phyloP scores from a whole-genome alignment of 768 basidiomycete genomes.

The Boletus edulis region DNA sequence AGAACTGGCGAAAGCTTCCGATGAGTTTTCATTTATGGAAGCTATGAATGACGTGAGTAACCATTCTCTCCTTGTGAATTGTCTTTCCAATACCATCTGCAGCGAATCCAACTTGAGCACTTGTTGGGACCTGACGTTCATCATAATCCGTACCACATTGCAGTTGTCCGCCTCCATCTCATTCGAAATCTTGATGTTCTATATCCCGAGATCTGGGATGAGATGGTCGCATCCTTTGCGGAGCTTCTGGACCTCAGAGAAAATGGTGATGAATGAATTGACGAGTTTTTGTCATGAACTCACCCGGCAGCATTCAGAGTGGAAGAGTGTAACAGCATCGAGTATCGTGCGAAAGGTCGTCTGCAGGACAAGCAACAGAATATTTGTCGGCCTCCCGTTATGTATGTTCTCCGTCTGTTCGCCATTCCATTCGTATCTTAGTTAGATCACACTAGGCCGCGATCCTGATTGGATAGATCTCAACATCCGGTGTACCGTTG shows the following conservation, averaged over 20 bases:
- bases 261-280: neutral
- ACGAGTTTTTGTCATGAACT: neutral
- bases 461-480: conserved; percentile 35
- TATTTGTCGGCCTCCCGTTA: conserved; percentile 29
- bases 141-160: conserved; percentile 31
- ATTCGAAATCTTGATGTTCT: conserved; percentile 37
- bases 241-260: conserved; percentile 32
- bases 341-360: neutral
- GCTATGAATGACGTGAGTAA: conserved; percentile 32
- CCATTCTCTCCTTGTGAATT: neutral
- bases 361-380: neutral
- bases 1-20: conserved; percentile 6
- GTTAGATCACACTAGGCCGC: conserved; percentile 30
- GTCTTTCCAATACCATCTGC: neutral
- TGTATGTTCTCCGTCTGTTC: conserved; percentile 8
- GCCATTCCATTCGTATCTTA: neutral
- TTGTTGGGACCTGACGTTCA: conserved; percentile 35
- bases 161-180: conserved; percentile 19
- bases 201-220: conserved; percentile 43
- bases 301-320: neutral
- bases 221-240: conserved; percentile 40
- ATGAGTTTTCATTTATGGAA: conserved; percentile 10
- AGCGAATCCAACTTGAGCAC: conserved; percentile 38
- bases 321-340: neutral
- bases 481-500: conserved; percentile 29